These are phyloP conservation scores for Ramularia endophylla DNA, from an alignment of 2,329 filamentous ascomycete species.

Conservation along the genomic window DNA sequence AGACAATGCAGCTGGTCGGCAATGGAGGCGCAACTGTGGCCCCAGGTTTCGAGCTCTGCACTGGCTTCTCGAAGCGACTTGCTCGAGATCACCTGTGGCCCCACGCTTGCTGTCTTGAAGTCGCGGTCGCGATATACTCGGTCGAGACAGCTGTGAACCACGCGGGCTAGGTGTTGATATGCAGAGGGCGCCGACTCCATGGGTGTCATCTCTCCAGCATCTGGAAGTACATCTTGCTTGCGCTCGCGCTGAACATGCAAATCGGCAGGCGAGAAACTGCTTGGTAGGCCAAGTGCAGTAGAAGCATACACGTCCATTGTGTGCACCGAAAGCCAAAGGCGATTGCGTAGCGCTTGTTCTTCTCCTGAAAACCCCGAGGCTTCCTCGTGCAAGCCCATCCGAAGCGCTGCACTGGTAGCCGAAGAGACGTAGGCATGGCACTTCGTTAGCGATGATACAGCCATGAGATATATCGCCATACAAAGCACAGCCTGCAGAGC, in stretches of 20 bases:
- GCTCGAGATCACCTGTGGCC: slow-evolving; percentile 4
- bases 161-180: slow-evolving; percentile 10
- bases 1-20: slow-evolving; percentile 7
- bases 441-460: slow-evolving; percentile 8
- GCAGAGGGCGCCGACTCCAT: slow-evolving; percentile 10
- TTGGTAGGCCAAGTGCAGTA: slow-evolving; percentile 11
- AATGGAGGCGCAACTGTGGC: slow-evolving; percentile 6
- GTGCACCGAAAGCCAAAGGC: slow-evolving; percentile 14
- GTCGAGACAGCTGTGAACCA: slow-evolving; percentile 7
- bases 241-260: too few species aligned
- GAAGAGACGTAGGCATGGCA: slow-evolving; percentile 14
- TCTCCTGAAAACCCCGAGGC: slow-evolving; percentile 8
- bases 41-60: slow-evolving; percentile 12
- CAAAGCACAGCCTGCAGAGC: slow-evolving; percentile 16
- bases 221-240: too few species aligned
- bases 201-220: slow-evolving; percentile 8
- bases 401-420: slow-evolving; percentile 13
- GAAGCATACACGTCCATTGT: slow-evolving; percentile 13
- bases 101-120: slow-evolving; percentile 2
- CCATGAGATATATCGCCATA: slow-evolving; percentile 16
- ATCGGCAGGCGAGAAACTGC: background rate
- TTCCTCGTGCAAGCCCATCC: slow-evolving; percentile 17
- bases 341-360: slow-evolving; percentile 11
- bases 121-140: slow-evolving; percentile 2
- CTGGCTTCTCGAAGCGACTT: slow-evolving; percentile 5